Evolutionary conservation across 2,329 filamentous ascomycete genomes (phyloP).

Genomic region (Aspergillus hortae): DNA sequence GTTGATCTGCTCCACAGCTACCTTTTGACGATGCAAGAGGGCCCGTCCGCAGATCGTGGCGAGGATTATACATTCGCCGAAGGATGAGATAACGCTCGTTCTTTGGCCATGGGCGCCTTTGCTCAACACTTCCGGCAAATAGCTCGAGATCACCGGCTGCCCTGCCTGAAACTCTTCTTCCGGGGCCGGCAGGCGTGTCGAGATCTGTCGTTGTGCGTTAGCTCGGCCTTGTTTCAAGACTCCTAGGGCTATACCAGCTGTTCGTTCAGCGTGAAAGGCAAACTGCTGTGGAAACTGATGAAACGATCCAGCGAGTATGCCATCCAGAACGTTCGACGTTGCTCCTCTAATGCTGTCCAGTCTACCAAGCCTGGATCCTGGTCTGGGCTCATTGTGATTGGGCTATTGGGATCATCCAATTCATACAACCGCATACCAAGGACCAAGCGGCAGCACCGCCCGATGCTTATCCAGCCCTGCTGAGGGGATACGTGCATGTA

Average conservation of each 20-base stretch:
- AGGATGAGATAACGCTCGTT: conserved; percentile 19
- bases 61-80: conserved; percentile 32
- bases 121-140: conserved; percentile 30
- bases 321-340: conserved; percentile 40
- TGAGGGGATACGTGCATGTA: conserved; percentile 31
- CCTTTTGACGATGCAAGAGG: conserved; percentile 14
- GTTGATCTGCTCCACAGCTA: conserved; percentile 13
- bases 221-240: not conserved
- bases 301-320: conserved; percentile 38
- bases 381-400: conserved; percentile 10
- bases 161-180: conserved; percentile 36
- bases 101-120: conserved; percentile 3
- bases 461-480: conserved; percentile 36
- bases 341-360: conserved; percentile 34
- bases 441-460: conserved; percentile 36
- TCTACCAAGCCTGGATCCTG: conserved; percentile 13
- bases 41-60: conserved; percentile 24
- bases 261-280: conserved; percentile 27
- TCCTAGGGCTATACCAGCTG: conserved; percentile 17
- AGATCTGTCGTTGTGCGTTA: conserved; percentile 25
- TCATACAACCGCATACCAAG: conserved; percentile 35
- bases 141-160: conserved; percentile 22
- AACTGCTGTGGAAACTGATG: conserved; percentile 28
- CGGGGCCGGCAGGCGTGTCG: conserved; percentile 33
- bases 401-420: conserved; percentile 25